These are phyloP conservation scores for Periconia sp. DNA, from an alignment of 2,329 filamentous ascomycete genomes.

Conservation along the genomic window DNA sequence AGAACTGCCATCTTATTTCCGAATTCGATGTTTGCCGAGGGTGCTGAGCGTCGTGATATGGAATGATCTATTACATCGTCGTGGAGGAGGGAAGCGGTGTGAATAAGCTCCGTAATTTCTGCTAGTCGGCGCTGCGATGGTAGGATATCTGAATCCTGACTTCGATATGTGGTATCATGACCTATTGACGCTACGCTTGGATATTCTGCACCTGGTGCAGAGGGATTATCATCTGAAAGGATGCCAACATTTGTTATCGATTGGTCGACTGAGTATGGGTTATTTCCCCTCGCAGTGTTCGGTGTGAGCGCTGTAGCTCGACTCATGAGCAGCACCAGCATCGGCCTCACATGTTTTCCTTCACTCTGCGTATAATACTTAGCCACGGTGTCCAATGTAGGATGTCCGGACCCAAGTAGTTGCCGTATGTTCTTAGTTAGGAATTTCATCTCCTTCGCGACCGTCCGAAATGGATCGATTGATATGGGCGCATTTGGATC, in stretches of 20 bases:
- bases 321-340: constrained; percentile 96
- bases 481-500: constrained; percentile 70
- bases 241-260: constrained; percentile 66
- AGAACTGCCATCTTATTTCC: constrained; percentile 99
- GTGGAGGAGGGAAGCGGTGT: constrained; percentile 94
- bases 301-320: constrained; percentile 85
- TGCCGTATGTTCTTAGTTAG: constrained; percentile 92
- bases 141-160: constrained; percentile 71
- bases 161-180: constrained; percentile 52
- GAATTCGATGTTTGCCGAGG: constrained; percentile 92
- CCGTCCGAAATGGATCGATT: constrained; percentile 85
- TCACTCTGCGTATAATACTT: constrained; percentile 98
- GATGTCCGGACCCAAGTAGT: constrained; percentile 91
- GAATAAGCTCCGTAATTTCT: constrained; percentile 96
- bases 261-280: constrained; percentile 56
- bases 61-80: constrained; percentile 98
- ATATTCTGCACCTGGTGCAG: constrained; percentile 52
- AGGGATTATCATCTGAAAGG: constrained; percentile 84
- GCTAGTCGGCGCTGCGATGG: constrained; percentile 92
- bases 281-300: constrained; percentile 51
- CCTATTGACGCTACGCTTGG: constrained; percentile 60
- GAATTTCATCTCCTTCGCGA: constrained; percentile 96
- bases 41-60: constrained; percentile 78
- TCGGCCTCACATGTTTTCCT: constrained; percentile 93
- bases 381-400: constrained; percentile 89